Base-by-base conservation (phyloP, 345 rosid genomes). In the Kernera saxatilis region DNA sequence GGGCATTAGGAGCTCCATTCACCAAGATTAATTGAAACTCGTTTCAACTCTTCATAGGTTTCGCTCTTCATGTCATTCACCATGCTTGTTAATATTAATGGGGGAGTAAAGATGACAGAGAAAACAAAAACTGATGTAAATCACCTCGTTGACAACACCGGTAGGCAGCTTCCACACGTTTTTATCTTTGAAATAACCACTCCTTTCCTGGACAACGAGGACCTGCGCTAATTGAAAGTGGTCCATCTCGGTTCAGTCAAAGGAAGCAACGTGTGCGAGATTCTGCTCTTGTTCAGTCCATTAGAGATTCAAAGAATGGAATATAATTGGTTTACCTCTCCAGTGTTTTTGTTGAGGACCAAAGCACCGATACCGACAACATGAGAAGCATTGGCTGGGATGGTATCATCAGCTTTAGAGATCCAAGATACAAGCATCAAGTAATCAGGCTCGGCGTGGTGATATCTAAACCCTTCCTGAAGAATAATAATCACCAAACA, bases 151-250 rank as follows among this genome's bases (percentile, higher is more conserved):
- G 46, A 82, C 84, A 23, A 76, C 86, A n/a, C 98, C 98, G 0
- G 97, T 90, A 6, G 95, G 98, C 30, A 88, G 73, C 70, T 93
- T 93, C 97, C 98, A 93, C 1, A 87, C 74, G 22, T 82, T 86
- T 12, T 39, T 82, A 21, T 78, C 87, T 77, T 44, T 72, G 75
- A 90, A 90, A 18, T 22, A 54, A 11, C 98, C 98, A 32, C 21
- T 56, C 3, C 66, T 84, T 67, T 93, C 98, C 72, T 85, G 88
- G 50, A 93, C 98, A 33, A 93, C 98, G 11, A 93, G 92, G 44
- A 93, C 81, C 96, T 90, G 63, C 58, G 41, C 36, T 41, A 41
- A 51, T 37, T 8, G 41, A 55, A 55, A 46, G 13, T 69, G 25
- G 21, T 67, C n/a, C 50, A 53, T 40, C 51, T 18, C 13, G 14